These are phyloP conservation scores for Paraphaeosphaeria minitans DNA, from an alignment of 2,329 filamentous ascomycete species.

Conservation along the genomic window DNA sequence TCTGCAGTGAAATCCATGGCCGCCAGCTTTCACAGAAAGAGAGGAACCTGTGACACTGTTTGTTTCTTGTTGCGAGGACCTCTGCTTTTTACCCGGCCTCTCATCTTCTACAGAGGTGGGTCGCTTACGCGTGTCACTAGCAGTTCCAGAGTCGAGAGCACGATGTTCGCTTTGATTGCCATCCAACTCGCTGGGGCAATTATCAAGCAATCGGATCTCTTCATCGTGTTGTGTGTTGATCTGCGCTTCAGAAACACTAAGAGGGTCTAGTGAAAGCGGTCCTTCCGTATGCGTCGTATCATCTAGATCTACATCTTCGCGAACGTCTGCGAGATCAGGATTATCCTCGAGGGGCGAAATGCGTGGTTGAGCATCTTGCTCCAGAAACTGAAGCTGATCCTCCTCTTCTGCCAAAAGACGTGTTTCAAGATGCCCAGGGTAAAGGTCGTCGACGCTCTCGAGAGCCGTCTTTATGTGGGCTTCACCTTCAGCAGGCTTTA, in stretches of 20 bases:
- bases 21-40: constrained; percentile 13
- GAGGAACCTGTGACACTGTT: constrained; percentile 14
- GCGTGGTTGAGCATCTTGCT: constrained; percentile 18
- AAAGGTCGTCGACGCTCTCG: constrained; percentile 87
- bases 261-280: constrained; percentile 34
- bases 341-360: constrained; percentile 8
- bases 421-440: constrained; percentile 64
- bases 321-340: constrained; percentile 13
- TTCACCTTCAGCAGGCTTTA: constrained; percentile 60
- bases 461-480: constrained; percentile 73
- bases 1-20: background rate
- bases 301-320: constrained; percentile 24
- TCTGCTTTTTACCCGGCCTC: constrained; percentile 13
- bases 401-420: constrained; percentile 21
- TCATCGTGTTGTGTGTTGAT: constrained; percentile 15
- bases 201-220: constrained; percentile 4
- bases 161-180: constrained; percentile 24
- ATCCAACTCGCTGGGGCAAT: constrained; percentile 27
- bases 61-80: constrained; percentile 5
- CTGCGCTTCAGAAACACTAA: constrained; percentile 35
- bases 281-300: constrained; percentile 27
- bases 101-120: constrained; percentile 5
- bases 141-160: constrained; percentile 4
- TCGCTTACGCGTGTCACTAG: constrained; percentile 26
- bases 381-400: background rate